phyloP scores from a whole-genome alignment of 345 rosid genomes.

The Euclidium syriacum region DNA sequence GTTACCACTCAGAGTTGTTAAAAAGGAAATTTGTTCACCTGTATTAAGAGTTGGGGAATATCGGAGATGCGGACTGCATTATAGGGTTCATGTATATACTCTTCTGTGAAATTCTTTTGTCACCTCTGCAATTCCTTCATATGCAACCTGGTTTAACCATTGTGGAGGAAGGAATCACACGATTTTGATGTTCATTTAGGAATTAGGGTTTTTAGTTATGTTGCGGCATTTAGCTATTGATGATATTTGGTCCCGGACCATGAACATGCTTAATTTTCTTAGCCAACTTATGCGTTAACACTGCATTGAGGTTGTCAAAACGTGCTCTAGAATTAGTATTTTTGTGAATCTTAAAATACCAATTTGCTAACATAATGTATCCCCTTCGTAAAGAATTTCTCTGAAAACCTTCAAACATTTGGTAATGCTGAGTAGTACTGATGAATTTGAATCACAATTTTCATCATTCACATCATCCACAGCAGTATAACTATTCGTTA shows the following conservation, averaged over 20 bases:
- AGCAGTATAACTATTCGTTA: background rate
- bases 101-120: background rate
- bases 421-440: background rate
- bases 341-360: background rate
- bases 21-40: background rate
- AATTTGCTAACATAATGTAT: conserved; percentile 1
- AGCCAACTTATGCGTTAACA: background rate
- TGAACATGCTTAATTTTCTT: background rate
- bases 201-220: conserved; percentile 12
- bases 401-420: background rate
- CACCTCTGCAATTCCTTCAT: background rate
- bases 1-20: background rate
- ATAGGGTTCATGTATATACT: conserved; percentile 13
- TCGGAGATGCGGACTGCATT: background rate
- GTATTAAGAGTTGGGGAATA: background rate
- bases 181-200: background rate
- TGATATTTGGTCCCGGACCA: background rate
- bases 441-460: background rate
- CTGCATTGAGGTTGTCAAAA: background rate
- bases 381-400: too few species aligned
- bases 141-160: background rate
- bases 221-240: background rate
- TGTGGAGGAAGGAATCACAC: background rate
- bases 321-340: background rate
- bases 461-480: background rate